Base-by-base conservation (phyloP, 139 green algal genomes). In the Dunaliella primolecta region DNA sequence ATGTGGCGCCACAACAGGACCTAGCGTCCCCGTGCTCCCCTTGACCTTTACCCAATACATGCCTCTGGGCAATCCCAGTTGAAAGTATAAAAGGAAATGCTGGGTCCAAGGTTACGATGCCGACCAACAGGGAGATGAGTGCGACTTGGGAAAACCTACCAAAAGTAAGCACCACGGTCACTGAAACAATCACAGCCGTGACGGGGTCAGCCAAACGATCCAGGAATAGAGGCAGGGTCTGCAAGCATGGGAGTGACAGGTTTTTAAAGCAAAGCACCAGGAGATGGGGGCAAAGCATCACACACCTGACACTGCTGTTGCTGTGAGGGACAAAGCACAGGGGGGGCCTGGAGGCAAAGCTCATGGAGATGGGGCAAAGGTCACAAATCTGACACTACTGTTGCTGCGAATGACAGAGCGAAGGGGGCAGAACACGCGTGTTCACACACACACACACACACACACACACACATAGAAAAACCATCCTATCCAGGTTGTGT, bases 141-240 rank as follows among this genome's bases (percentile, higher is more conserved):
- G n/a, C n/a, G n/a, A n/a, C n/a, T n/a, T n/a, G n/a, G n/a, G n/a
- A n/a, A n/a, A n/a, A n/a, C 84, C 84, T 85, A 82, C 97, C 97
- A 86, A 99, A 97, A 0, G 98, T 81, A 1, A 98, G 90, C 38
- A 98, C 92, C 1, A 92, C 91, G 1, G 89, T 91, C 0, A 98
- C 93, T 24, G 89, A 95, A 25, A 98, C 29, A 1, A 88, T 25
- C 20, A 91, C 88, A 1, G 88, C 88, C 27, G 85, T 85, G 0
- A 93, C 35, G 2, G 93, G 93, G 84, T 94, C 87, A 1, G 92
- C 86, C 32, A 97, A 81, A 25, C 91, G 85, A 80, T 95, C 91
- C 30, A 96, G 86, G 82, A 94, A 90, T 0, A 96, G 89, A 1
- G 93, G 94, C 31, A 96, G 84, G 2, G 90, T 91, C 89, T 93